Evolutionary conservation across 2,329 filamentous ascomycete species (phyloP), one percentile per base, ranked within the genome.

Genomic region (Penicillium sp.): DNA sequence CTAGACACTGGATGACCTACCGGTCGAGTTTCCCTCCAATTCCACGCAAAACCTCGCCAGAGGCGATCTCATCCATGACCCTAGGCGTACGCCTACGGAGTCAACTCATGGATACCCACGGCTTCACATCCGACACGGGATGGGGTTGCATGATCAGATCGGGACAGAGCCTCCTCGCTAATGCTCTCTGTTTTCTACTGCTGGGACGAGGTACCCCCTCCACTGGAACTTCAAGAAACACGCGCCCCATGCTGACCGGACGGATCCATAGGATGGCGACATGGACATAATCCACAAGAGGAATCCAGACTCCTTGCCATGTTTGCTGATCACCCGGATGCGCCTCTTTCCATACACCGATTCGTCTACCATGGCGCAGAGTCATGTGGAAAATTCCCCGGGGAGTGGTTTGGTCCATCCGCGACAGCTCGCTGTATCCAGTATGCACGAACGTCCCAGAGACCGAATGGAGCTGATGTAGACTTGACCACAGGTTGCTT

Each of bases 81-180:
- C 77, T 96, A 41, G 73, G 85, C 1, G 90, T 94, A 65, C 82
- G 88, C 34, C 71, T 96, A 51, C 84, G 88, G 56, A 89, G 74
- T 37, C 84, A 87, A 56, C 69, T 96, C 4, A 75, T 79, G 8
- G 86, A 95, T 32, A 78, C 85, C 40, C 74, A 74, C 16, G 88
- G 85, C 3, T 98, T 96, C 65, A 84, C 86, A 8, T 90, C 87
- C 2, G 92, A 98, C 61, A 89, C 86, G 7, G 92, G 92, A 35
- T 98, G 93, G 88, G 92, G 92, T 0, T 98, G 92, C 59, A 98
- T 98, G 92, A 96, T 98, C 53, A 75, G 92, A 42, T 95, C 90
- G 4, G 92, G 92, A 3, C 92, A 98, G 68, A 90, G 86, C 56
- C 73, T 98, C 16, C 71, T 98, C 28, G 90, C 90, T 30, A 98